A percentile compares a stretch with the other conserved stretches of the same genome.
These are phyloP conservation scores for Seiridium cupressi DNA, from an alignment of 2,329 filamentous ascomycete genomes.

Conservation along the genomic window DNA sequence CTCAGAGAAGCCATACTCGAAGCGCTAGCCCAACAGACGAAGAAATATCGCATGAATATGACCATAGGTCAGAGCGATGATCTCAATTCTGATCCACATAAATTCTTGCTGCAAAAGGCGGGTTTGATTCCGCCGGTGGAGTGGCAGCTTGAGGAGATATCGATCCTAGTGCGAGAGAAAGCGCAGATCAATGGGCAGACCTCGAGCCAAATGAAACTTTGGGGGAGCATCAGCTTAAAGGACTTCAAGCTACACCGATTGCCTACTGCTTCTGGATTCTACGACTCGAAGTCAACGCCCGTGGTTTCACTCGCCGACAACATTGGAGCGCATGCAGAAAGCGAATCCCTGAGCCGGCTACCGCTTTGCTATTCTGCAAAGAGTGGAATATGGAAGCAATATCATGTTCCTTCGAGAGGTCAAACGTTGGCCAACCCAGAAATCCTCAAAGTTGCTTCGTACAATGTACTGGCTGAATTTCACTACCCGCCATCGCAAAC, in stretches of 20 bases:
- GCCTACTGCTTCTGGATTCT: slow-evolving; percentile 12
- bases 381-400: slow-evolving; percentile 17
- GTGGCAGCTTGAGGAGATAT: slow-evolving; percentile 48
- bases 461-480: slow-evolving; percentile 54
- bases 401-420: neutral
- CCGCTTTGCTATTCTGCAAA: slow-evolving; percentile 18
- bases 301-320: neutral
- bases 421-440: neutral
- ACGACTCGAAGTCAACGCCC: slow-evolving; percentile 7
- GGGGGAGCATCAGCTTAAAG: slow-evolving; percentile 46
- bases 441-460: slow-evolving; percentile 40
- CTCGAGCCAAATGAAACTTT: slow-evolving; percentile 52
- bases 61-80: slow-evolving; percentile 60
- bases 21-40: slow-evolving; percentile 30
- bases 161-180: slow-evolving; percentile 51
- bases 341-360: slow-evolving; percentile 6
- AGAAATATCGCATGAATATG: slow-evolving; percentile 48
- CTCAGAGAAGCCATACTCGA: slow-evolving; percentile 34
- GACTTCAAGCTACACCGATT: slow-evolving; percentile 15
- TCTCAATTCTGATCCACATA: slow-evolving; percentile 39
- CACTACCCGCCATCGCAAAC: slow-evolving; percentile 39
- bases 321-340: neutral
- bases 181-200: slow-evolving; percentile 24
- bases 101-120: slow-evolving; percentile 52
- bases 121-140: slow-evolving; percentile 42